Conservation (phyloP, 345 rosid species). For the Brassica rapa region DNA sequence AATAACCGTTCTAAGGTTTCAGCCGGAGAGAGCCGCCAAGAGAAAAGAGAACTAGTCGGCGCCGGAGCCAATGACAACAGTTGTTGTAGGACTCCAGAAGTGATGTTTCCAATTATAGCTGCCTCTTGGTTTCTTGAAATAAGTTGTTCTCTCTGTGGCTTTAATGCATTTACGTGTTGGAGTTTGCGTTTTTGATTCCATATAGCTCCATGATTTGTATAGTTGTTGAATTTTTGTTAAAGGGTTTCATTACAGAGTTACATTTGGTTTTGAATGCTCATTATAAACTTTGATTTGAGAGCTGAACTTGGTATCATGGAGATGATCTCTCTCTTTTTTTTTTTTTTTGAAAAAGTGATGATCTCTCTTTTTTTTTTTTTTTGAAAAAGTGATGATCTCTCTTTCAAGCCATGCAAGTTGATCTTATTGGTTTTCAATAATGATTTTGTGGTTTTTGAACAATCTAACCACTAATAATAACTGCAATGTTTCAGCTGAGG, state of each 20-base stretch:
- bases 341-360: background rate
- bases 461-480: background rate
- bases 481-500: background rate
- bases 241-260: background rate
- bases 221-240: background rate
- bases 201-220: background rate
- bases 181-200: background rate
- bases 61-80: no score
- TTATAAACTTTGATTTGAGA: background rate
- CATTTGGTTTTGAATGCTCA: background rate
- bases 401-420: background rate
- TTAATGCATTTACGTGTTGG: background rate
- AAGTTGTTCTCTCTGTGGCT: background rate
- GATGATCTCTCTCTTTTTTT: no score
- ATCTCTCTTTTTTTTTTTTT: conserved; percentile 12
- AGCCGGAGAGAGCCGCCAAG: background rate
- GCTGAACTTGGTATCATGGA: background rate
- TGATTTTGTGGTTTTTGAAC: background rate
- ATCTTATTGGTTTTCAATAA: background rate
- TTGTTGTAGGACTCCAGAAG: no score
- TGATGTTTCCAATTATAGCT: background rate
- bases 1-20: background rate
- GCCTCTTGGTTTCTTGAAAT: background rate
- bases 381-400: background rate
- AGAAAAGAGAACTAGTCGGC: background rate